These are phyloP conservation scores for Nemania sp. DNA, from an alignment of 2,329 filamentous ascomycete species.

Conservation along the genomic window DNA sequence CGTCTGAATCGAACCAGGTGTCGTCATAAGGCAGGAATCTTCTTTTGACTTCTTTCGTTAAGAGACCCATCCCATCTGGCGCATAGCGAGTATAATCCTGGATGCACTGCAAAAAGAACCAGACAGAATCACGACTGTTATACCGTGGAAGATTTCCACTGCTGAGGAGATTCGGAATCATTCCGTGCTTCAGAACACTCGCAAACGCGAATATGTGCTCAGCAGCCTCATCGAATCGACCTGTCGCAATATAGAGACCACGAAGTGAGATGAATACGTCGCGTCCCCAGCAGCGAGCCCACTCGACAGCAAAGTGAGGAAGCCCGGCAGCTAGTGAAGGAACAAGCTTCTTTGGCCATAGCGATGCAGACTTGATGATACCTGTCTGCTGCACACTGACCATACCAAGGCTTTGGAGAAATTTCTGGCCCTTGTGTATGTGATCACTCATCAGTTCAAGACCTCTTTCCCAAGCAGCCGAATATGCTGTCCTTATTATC, in stretches of 20 bases:
- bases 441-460: constrained; percentile 79
- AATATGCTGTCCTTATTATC: constrained; percentile 84
- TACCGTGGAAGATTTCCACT: constrained; percentile 86
- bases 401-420: constrained; percentile 85
- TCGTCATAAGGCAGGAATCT: constrained; percentile 95
- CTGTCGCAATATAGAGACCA: constrained; percentile 88
- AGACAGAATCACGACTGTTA: constrained; percentile 93
- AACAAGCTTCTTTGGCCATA: constrained; percentile 83
- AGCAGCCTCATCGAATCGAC: constrained; percentile 82
- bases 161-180: constrained; percentile 93
- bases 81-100: constrained; percentile 88
- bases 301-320: constrained; percentile 90
- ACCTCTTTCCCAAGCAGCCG: constrained; percentile 76
- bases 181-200: constrained; percentile 94
- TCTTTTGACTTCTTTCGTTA: constrained; percentile 77
- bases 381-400: constrained; percentile 92
- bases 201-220: constrained; percentile 95
- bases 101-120: constrained; percentile 96
- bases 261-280: constrained; percentile 96
- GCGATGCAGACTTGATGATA: constrained; percentile 83
- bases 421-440: constrained; percentile 80
- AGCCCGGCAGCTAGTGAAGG: constrained; percentile 89
- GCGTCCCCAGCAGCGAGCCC: constrained; percentile 96
- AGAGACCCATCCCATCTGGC: constrained; percentile 72
- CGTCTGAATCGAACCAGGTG: constrained; percentile 84